These are phyloP conservation scores for Chalciporus chontae DNA, from an alignment of 768 basidiomycete genomes.

Conservation along the genomic window DNA sequence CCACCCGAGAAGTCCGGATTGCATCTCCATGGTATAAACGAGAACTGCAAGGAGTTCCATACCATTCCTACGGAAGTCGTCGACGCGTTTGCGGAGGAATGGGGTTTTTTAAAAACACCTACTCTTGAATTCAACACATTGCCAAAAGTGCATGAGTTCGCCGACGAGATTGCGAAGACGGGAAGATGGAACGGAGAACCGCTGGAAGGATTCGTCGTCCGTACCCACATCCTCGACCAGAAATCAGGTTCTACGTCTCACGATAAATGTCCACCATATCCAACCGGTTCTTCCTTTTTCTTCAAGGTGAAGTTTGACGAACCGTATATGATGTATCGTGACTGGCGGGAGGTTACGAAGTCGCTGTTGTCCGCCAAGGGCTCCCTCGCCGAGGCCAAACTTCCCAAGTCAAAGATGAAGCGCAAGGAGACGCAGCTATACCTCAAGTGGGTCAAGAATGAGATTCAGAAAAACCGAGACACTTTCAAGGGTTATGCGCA, in stretches of 20 bases:
- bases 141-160: conserved; percentile 68
- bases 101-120: conserved; percentile 85
- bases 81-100: conserved; percentile 78
- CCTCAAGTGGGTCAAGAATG: conserved; percentile 75
- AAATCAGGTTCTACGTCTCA: conserved; percentile 31
- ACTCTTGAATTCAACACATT: conserved; percentile 51
- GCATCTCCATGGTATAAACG: conserved; percentile 90
- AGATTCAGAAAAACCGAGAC: conserved; percentile 59
- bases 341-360: conserved; percentile 95
- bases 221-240: conserved; percentile 57
- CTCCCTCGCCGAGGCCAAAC: conserved; percentile 29
- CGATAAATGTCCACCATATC: conserved; percentile 57
- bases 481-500: conserved; percentile 63
- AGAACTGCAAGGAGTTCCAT: conserved; percentile 57
- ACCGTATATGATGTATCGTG: conserved; percentile 97
- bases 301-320: conserved; percentile 99
- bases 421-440: conserved; percentile 78
- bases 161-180: conserved; percentile 56
- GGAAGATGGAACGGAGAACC: conserved; percentile 83
- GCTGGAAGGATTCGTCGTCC: conserved; percentile 93
- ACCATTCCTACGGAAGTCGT: conserved; percentile 69
- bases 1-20: conserved; percentile 80
- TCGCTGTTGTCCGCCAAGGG: conserved; percentile 48
- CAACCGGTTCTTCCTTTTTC: conserved; percentile 84
- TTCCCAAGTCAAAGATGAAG: conserved; percentile 67